These are phyloP conservation scores for Chlamydomonas sp. DNA, from an alignment of 139 green algal species.

Conservation along the genomic window DNA sequence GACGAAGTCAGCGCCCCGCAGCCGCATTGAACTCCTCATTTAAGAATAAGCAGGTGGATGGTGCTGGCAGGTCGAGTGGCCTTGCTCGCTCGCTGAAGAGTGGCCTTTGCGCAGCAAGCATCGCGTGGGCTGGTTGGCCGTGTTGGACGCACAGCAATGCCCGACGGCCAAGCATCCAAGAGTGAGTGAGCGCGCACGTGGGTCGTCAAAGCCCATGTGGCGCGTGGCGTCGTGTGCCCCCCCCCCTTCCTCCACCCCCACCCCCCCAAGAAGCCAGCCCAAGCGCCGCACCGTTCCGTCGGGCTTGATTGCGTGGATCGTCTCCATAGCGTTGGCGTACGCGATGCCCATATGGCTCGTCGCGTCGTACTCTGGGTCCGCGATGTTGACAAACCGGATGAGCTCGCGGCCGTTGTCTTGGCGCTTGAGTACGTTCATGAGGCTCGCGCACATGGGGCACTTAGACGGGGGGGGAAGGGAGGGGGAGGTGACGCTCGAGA, in stretches of 20 bases:
- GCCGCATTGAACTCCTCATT: too few species aligned
- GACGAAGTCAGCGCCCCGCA: too few species aligned
- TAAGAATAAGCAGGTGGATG: too few species aligned
- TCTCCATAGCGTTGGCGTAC: constrained; percentile 65
- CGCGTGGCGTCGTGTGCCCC: background rate
- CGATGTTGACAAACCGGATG: constrained; percentile 56
- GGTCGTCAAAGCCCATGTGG: background rate
- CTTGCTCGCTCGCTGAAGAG: too few species aligned
- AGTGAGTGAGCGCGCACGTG: background rate
- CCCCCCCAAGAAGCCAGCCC: background rate
- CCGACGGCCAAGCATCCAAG: too few species aligned
- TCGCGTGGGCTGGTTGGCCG: too few species aligned
- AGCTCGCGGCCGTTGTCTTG: constrained; percentile 9
- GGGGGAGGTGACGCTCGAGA: too few species aligned
- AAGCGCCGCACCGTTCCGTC: constrained; percentile 48
- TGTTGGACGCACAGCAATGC: too few species aligned
- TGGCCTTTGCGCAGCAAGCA: too few species aligned
- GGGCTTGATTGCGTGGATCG: constrained; percentile 60
- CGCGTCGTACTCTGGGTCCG: constrained; percentile 35
- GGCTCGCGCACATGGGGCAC: constrained; percentile 14
- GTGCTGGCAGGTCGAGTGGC: too few species aligned
- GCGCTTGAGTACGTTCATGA: constrained; percentile 11
- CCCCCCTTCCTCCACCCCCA: background rate
- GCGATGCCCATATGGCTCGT: constrained; percentile 46
- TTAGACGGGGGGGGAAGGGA: too few species aligned